A percentile compares a stretch with the other conserved stretches of the same genome.
Conservation (phyloP, 768 basidiomycete species). For the Phaeotremella skinneri region DNA sequence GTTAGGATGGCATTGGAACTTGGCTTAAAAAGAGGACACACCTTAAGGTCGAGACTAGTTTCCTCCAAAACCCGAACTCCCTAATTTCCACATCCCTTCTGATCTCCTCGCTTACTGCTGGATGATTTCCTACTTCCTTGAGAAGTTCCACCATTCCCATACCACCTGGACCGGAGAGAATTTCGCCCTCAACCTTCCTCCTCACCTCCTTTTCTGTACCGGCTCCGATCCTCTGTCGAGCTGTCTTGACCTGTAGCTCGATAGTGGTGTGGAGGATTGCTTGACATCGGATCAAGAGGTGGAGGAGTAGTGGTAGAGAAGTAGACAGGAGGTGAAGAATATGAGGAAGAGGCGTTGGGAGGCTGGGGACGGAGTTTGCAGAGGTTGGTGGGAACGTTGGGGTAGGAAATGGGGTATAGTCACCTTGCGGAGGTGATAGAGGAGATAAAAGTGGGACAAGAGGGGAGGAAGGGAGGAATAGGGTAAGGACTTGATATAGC, state of each 20-base stretch:
- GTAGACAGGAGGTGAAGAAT: slow-evolving; percentile 63
- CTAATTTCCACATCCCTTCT: slow-evolving; percentile 40
- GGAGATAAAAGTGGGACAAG: slow-evolving; percentile 62
- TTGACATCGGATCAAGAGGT: slow-evolving; percentile 58
- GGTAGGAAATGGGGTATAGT: slow-evolving; percentile 40
- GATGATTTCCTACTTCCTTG: slow-evolving; percentile 38
- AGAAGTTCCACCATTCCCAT: slow-evolving; percentile 37
- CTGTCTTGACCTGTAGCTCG: slow-evolving; percentile 65
- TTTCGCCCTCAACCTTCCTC: slow-evolving; percentile 41
- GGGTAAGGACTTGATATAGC: slow-evolving; percentile 66
- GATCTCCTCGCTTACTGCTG: slow-evolving; percentile 28
- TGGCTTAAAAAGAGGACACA: slow-evolving; percentile 8
- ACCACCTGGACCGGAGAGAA: slow-evolving; percentile 35
- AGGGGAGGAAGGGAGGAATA: slow-evolving; percentile 72
- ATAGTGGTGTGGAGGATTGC: slow-evolving; percentile 18
- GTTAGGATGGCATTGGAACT: background rate
- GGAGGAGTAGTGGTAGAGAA: slow-evolving; percentile 68
- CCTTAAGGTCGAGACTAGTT: slow-evolving; percentile 26
- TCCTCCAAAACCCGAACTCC: slow-evolving; percentile 43
- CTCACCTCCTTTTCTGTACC: slow-evolving; percentile 47
- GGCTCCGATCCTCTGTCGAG: slow-evolving; percentile 69
- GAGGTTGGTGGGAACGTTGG: slow-evolving; percentile 40
- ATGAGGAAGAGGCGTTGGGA: slow-evolving; percentile 59
- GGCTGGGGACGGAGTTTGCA: slow-evolving; percentile 62
- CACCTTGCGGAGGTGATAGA: slow-evolving; percentile 63